Evolutionary conservation across 2,329 filamentous ascomycete genomes (phyloP), one percentile per base, ranked within the genome.

Genomic region (Orbilia oligospora): DNA sequence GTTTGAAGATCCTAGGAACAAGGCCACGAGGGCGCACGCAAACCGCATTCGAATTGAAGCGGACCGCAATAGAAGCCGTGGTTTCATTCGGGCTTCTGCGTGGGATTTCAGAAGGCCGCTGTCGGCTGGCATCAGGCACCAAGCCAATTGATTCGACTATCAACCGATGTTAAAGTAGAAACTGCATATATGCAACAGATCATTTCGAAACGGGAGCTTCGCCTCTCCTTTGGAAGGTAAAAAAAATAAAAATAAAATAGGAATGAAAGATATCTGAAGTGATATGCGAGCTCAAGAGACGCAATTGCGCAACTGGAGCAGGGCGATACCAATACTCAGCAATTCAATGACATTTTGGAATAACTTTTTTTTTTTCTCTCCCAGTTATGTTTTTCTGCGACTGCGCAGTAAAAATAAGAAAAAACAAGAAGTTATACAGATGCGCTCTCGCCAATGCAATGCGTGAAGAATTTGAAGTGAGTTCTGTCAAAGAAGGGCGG

Each of bases 151-250:
- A 27, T 61, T 61, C 56, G 36, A 5, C 5, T 44, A 8, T 36
- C 20, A 61, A 27, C 56, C 56, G 36, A 61, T 61, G 46, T 67
- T 61, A 73, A 73, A 73, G 63, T 73, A 73, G 63, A 73, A 73
- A 67, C 51, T 27, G 20, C 18, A n/a, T 27, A n/a, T 61, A 65
- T 49, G 44, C 56, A 48, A 16, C 48, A 55, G 27, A 46, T 51
- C 70, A 67, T 27, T 10, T 51, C 63, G 51, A 67, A 73, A 58
- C 61, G 27, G 61, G 18, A 67, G 61, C 70, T 73, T 73, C 48
- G 70, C 61, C 18, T 49, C 56, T 44, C 51, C 48, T 55, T 44
- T 38, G 48, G 20, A 20, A 14, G 22, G 14, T 4, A 20, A 24
- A 51, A 55, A 41, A 48, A 51, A 33, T 5, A 38, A n/a, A 18